Conservation (phyloP, 371 early-diverging fungal species). For the Mucor irregularis region DNA sequence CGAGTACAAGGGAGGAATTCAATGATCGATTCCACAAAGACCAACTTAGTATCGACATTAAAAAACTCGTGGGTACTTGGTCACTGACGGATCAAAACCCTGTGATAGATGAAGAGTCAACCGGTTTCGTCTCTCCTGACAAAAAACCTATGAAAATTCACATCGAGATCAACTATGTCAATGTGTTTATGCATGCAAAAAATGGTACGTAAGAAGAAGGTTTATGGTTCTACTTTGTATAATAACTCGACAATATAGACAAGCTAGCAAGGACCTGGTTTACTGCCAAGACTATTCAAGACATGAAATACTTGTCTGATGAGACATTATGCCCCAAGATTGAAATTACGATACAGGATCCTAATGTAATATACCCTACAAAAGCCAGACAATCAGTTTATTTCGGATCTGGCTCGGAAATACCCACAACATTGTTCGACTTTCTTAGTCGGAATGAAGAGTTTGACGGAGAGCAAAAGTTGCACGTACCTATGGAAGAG, state of each 20-base stretch:
- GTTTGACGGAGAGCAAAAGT: constrained; percentile 52
- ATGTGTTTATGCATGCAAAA: constrained; percentile 45
- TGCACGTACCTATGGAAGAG: constrained; percentile 52
- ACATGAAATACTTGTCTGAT: constrained; percentile 11
- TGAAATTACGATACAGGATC: constrained; percentile 46
- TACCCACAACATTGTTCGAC: constrained; percentile 38
- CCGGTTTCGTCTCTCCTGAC: background rate
- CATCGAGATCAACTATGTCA: constrained; percentile 38
- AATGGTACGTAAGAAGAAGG: constrained; percentile 17
- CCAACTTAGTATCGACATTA: constrained; percentile 42
- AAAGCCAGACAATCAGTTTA: constrained; percentile 22
- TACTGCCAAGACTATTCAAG: constrained; percentile 35
- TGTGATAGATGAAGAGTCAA: background rate
- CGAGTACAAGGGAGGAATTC: constrained; percentile 33
- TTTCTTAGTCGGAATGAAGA: constrained; percentile 32
- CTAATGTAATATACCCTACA: background rate
- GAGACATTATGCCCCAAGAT: constrained; percentile 37
- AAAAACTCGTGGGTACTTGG: constrained; percentile 23
- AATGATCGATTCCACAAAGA: constrained; percentile 35
- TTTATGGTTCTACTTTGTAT: background rate
- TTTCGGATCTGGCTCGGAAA: constrained; percentile 42
- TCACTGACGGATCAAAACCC: background rate
- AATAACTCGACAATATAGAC: constrained; percentile 13
- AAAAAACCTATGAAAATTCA: constrained; percentile 29
- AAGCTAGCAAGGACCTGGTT: constrained; percentile 40